phyloP scores from a whole-genome alignment of 2,329 filamentous ascomycete genomes.

The Colletotrichum endophyticum region DNA sequence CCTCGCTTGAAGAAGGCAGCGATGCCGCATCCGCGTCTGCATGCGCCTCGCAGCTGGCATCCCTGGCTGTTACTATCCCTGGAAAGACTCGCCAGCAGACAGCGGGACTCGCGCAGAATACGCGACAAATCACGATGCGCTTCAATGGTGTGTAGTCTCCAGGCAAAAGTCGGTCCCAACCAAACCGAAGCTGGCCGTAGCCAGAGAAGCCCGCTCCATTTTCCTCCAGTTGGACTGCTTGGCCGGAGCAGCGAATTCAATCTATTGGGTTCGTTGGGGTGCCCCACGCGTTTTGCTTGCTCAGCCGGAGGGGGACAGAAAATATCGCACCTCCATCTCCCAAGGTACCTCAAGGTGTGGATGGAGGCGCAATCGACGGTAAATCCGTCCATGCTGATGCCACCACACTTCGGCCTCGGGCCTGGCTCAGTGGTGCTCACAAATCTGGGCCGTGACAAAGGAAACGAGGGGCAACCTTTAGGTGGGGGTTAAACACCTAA shows the following conservation, averaged over 20 bases:
- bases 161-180: slow-evolving; percentile 13
- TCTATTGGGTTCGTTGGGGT: slow-evolving; percentile 17
- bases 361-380: not conserved
- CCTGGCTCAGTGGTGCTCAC: not conserved
- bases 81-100: not conserved
- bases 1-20: not conserved
- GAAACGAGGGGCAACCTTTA: slow-evolving; percentile 4
- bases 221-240: slow-evolving; percentile 16
- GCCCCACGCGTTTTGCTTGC: slow-evolving; percentile 9
- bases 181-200: slow-evolving; percentile 19
- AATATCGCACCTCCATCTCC: slow-evolving; percentile 20
- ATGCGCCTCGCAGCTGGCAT: slow-evolving; percentile 9
- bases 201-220: slow-evolving; percentile 1
- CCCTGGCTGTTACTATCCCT: slow-evolving; percentile 2
- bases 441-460: slow-evolving; percentile 10
- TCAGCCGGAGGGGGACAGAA: slow-evolving; percentile 14
- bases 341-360: slow-evolving; percentile 16
- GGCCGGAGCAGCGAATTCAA: slow-evolving; percentile 7
- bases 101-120: not conserved
- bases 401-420: not conserved
- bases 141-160: slow-evolving; percentile 8
- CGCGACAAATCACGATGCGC: slow-evolving; percentile 17
- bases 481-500: slow-evolving; percentile 12
- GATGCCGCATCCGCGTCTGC: slow-evolving; percentile 2
- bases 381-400: slow-evolving; percentile 5